Conservation (phyloP, 192 early-diverging fungal genomes). For the Coemansia aciculifera region DNA sequence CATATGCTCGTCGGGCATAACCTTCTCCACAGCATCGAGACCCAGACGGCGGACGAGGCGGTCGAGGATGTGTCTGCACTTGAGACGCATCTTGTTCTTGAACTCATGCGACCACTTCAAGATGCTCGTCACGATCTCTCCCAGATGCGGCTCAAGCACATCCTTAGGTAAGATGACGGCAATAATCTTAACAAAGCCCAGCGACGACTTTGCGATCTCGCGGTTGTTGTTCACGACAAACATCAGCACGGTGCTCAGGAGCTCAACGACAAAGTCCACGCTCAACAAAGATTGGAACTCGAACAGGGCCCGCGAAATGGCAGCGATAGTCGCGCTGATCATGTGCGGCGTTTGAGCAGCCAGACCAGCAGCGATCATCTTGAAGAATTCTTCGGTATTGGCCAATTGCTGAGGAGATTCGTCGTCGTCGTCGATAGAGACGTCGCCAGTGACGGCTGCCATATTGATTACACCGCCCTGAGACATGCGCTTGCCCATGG, state of each 20-base stretch:
- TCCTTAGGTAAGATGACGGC: constrained; percentile 75
- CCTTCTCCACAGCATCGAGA: constrained; percentile 70
- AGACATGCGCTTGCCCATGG: constrained; percentile 90
- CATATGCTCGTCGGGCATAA: constrained; percentile 82
- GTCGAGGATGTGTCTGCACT: constrained; percentile 91
- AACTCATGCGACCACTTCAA: constrained; percentile 84
- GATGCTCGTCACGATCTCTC: constrained; percentile 70
- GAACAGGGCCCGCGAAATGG: constrained; percentile 83
- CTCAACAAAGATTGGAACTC: constrained; percentile 83
- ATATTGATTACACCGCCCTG: constrained; percentile 60
- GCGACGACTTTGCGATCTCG: constrained; percentile 87
- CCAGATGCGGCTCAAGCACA: constrained; percentile 69
- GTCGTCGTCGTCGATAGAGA: constrained; percentile 19
- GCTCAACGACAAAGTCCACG: constrained; percentile 63
- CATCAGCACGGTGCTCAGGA: constrained; percentile 77
- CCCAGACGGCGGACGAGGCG: constrained; percentile 83
- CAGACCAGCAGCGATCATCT: constrained; percentile 93
- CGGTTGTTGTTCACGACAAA: constrained; percentile 80
- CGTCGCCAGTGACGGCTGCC: constrained; percentile 31
- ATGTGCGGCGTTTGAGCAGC: constrained; percentile 88
- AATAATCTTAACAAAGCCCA: constrained; percentile 94
- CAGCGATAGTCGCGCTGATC: constrained; percentile 87
- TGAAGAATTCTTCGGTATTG: constrained; percentile 79
- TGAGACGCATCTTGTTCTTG: constrained; percentile 86
- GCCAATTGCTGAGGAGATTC: constrained; percentile 51